Conservation (phyloP, 192 early-diverging fungal genomes). For the Backusella liffmaniae region DNA sequence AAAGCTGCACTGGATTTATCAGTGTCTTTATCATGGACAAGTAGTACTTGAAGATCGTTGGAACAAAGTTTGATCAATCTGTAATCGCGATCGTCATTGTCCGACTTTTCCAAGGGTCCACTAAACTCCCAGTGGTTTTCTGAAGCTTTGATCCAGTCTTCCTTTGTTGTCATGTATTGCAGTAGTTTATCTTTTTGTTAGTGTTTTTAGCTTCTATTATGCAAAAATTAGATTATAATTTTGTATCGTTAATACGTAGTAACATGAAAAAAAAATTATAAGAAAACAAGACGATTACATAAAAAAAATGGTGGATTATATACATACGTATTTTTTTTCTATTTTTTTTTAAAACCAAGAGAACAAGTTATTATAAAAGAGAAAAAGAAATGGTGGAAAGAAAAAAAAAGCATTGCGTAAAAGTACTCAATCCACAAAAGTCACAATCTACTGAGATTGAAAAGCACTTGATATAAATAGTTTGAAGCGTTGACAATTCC, state of each 20-base stretch:
- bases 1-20: slow-evolving; percentile 79
- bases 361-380: neutral
- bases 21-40: slow-evolving; percentile 70
- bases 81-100: slow-evolving; percentile 65
- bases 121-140: slow-evolving; percentile 32
- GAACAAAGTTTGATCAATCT: slow-evolving; percentile 49
- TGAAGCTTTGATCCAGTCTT: slow-evolving; percentile 23
- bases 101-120: slow-evolving; percentile 47
- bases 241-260: neutral
- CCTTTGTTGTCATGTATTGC: neutral
- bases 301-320: neutral
- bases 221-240: neutral
- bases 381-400: too few relatives aligned
- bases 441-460: neutral
- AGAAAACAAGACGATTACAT: neutral
- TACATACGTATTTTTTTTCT: neutral
- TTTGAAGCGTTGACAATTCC: neutral
- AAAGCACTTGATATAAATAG: neutral
- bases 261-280: neutral
- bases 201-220: neutral
- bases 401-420: neutral
- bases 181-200: neutral
- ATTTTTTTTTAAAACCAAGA: neutral
- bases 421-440: neutral
- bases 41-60: slow-evolving; percentile 66